Base-by-base conservation (phyloP, 2,329 filamentous ascomycete species). In the Sclerotinia minor region DNA sequence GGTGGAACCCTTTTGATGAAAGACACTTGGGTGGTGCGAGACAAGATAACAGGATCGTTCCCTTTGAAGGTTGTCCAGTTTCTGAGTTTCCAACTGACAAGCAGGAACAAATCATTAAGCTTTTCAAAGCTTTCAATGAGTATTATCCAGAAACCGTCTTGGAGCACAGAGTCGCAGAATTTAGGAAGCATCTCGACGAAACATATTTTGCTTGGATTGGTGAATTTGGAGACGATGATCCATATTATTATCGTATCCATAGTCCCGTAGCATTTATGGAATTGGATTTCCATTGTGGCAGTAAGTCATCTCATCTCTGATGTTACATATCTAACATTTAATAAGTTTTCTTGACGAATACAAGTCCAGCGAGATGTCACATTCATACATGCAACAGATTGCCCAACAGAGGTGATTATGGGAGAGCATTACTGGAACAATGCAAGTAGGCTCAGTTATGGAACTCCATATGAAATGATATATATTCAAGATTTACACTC, bases 191-290 rank as follows among this genome's bases (percentile, higher is more conserved):
- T 76, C 86, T 89, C 67, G 73, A 79, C n/a, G 89, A 93, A 80
- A 94, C 90, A 6, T 91, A 91, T 74, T 94, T 92, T 75, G 86
- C 84, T 75, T 94, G 91, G 90, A 93, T 94, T 65, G 91, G 91
- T 5, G 87, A 85, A 0, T 90, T 81, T 69, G 85, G 82, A 0
- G 82, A 91, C 64, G 78, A 85, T 0, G 90, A 93, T 76, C 81
- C 91, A 0, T 94, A 92, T 74, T 94, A 94, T 77, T 94, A 88
- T 74, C 83, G 91, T 0, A 84, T 94, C 4, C 91, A 94, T 78
- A 92, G 86, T 71, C 90, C 90, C 0, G 90, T 94, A 0, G 81
- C 92, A 0, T 80, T 94, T 2, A 81, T 89, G 64, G 91, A 94
- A 81, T 91, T 94, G 73, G 91, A 94, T 73, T 89, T 92, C 75